Base-by-base conservation (phyloP, 2,329 filamentous ascomycete genomes). In the Verticillium zaregamsianum region DNA sequence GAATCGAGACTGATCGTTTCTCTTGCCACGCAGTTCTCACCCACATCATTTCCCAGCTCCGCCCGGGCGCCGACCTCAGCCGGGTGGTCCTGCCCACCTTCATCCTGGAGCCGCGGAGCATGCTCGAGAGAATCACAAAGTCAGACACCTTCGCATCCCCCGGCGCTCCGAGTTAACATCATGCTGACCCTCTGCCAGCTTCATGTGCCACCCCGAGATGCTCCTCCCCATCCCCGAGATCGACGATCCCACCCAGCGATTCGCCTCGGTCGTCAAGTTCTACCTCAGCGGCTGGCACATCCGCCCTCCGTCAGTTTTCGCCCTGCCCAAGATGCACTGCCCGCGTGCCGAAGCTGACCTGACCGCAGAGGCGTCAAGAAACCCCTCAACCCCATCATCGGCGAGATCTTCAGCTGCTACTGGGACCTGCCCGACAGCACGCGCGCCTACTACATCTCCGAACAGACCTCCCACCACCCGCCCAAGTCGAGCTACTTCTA, bases 401-500 rank as follows among this genome's bases (percentile, higher is more conserved):
- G 95, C 72, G 95, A 99, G 78, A 90, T 90, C 55, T 98, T 93
- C 73, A 94, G 92, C 59, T 93, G 94, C 76, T 97, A 95, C 76
- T 99, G 95, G 95, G 91, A 97, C 68, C 89, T 96, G 65, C 85
- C 89, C 15, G 90, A 96, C 75, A 82, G 88, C 20, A 96, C 92
- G 35, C 88, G 86, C 67, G 94, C 91, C 65, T 99, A 97, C 79
- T 99, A 99, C 79, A 92, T 99, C 68, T 88, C 94, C 57, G 95
- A 99, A 77, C 95, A 99, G 77, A 99, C 95, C 1, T 98, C 93
- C 32, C 95, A 99, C 74, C 95, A 99, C 72, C 95, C 95, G 35
- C 95, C 95, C 32, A 99, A 99, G 79, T 98, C 94, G 56, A 97
- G 93, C 77, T 99, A 99, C 80, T 99, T 99, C 76, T 99, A 97